Percentiles rank a stretch among this genome's conserved stretches.
phyloP scores from a whole-genome alignment of 129 eudicot genomes.

The Helianthus tuberosus region DNA sequence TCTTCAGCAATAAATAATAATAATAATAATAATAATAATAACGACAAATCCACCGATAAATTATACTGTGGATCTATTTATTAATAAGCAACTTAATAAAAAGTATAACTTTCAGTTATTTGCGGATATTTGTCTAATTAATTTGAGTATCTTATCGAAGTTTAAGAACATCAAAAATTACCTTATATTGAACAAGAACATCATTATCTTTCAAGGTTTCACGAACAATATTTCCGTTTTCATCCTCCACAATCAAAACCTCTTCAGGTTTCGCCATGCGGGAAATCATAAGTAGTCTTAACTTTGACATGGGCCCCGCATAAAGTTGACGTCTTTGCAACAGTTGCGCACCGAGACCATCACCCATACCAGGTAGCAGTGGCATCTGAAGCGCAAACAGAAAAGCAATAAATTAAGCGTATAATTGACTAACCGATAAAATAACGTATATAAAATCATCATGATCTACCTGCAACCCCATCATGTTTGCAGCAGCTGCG shows the following conservation, averaged over 20 bases:
- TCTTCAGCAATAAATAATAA: slow-evolving; percentile 16
- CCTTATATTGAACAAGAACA: slow-evolving; percentile 98
- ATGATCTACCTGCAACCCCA: slow-evolving; percentile 85
- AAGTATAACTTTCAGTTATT: neutral
- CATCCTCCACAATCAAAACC: slow-evolving; percentile 97
- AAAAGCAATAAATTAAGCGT: slow-evolving; percentile 1
- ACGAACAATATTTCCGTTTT: slow-evolving; percentile 99
- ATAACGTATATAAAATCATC: neutral
- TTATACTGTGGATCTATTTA: neutral
- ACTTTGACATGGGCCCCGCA: slow-evolving; percentile 82
- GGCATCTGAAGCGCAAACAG: slow-evolving; percentile 56
- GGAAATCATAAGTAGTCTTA: slow-evolving; percentile 82
- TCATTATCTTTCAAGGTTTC: slow-evolving; percentile 99
- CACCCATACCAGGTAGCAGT: slow-evolving; percentile 55
- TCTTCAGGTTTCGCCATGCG: slow-evolving; percentile 99
- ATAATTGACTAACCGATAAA: neutral
- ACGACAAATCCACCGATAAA: neutral
- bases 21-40: neutral
- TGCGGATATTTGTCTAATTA: slow-evolving; percentile 2
- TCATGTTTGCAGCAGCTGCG: slow-evolving; percentile 68
- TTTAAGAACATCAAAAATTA: slow-evolving; percentile 23
- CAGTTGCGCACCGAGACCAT: slow-evolving; percentile 78
- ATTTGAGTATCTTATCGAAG: neutral
- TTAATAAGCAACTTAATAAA: neutral
- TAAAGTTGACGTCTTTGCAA: slow-evolving; percentile 84